Conservation (phyloP, 108 stramenopile genomes). For the Stephanodiscus triporus region DNA sequence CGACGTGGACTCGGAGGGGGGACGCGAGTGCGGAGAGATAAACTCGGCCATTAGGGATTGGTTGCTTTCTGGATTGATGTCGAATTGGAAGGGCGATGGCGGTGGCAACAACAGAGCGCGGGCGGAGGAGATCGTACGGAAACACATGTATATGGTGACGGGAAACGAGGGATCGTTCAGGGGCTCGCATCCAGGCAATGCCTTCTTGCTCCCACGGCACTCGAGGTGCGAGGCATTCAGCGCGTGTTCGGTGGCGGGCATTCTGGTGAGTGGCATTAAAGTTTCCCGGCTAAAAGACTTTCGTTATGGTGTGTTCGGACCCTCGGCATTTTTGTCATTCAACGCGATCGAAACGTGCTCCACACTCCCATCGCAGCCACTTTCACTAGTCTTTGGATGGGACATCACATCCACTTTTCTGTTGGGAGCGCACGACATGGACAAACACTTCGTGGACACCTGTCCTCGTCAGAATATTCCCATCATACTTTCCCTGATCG, state of each 20-base stretch:
- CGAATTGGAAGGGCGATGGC: slow-evolving; percentile 3
- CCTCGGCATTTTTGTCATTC: too few species aligned
- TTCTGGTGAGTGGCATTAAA: slow-evolving; percentile 56
- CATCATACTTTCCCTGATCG: slow-evolving; percentile 70
- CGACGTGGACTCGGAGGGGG: slow-evolving; percentile 46
- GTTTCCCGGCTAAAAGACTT: too few species aligned
- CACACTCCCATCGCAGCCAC: slow-evolving; percentile 44
- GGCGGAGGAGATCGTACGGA: slow-evolving; percentile 47
- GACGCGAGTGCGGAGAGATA: slow-evolving; percentile 54
- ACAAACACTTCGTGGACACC: slow-evolving; percentile 83
- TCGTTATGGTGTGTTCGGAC: too few species aligned
- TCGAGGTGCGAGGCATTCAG: slow-evolving; percentile 74
- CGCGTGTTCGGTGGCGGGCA: slow-evolving; percentile 68
- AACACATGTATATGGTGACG: slow-evolving; percentile 79
- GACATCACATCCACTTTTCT: slow-evolving; percentile 54
- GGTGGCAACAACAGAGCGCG: neutral
- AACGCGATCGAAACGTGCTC: neutral
- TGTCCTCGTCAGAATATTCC: slow-evolving; percentile 86
- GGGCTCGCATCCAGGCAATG: slow-evolving; percentile 50
- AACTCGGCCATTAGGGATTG: slow-evolving; percentile 56
- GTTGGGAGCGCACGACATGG: slow-evolving; percentile 80
- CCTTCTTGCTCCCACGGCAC: slow-evolving; percentile 69
- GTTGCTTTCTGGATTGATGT: slow-evolving; percentile 55
- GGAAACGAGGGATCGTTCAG: slow-evolving; percentile 37
- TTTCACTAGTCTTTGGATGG: slow-evolving; percentile 86